Conservation (phyloP, 2,329 filamentous ascomycete species). For the Pyricularia pennisetigena region DNA sequence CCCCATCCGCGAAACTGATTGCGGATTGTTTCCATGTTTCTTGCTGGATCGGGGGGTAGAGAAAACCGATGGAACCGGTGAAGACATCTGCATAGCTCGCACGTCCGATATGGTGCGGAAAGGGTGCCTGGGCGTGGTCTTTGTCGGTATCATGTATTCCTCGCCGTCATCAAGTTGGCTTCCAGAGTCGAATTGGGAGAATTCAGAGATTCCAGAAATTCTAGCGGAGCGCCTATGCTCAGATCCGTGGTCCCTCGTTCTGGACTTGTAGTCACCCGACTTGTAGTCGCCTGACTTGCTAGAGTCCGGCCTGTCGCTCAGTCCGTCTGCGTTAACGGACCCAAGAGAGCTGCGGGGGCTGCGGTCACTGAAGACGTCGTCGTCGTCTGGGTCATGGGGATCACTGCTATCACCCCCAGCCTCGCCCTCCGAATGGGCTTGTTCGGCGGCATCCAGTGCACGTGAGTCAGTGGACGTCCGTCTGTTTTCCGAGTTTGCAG, state of each 20-base stretch:
- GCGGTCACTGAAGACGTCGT: slow-evolving; percentile 49
- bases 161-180: slow-evolving; percentile 28
- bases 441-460: slow-evolving; percentile 9
- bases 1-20: slow-evolving; percentile 39
- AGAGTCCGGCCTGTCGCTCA: slow-evolving; percentile 6
- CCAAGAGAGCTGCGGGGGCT: slow-evolving; percentile 47
- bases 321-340: slow-evolving; percentile 26
- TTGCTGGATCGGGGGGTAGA: slow-evolving; percentile 36
- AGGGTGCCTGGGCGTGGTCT: slow-evolving; percentile 49
- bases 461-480: slow-evolving; percentile 13
- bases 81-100: slow-evolving; percentile 62
- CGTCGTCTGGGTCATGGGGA: slow-evolving; percentile 43
- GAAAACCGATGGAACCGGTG: slow-evolving; percentile 46
- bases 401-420: slow-evolving; percentile 35
- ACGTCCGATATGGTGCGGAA: slow-evolving; percentile 63
- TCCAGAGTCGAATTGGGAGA: slow-evolving; percentile 38
- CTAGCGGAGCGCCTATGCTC: slow-evolving; percentile 23
- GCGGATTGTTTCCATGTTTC: slow-evolving; percentile 21
- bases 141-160: slow-evolving; percentile 41
- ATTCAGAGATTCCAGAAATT: slow-evolving; percentile 39
- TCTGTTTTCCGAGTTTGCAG: slow-evolving; percentile 8
- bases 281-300: slow-evolving; percentile 14
- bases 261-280: slow-evolving; percentile 11
- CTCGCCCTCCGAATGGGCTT: slow-evolving; percentile 18
- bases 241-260: background rate